Base-by-base conservation (phyloP, 2,329 filamentous ascomycete species). In the Penicillium freii region DNA sequence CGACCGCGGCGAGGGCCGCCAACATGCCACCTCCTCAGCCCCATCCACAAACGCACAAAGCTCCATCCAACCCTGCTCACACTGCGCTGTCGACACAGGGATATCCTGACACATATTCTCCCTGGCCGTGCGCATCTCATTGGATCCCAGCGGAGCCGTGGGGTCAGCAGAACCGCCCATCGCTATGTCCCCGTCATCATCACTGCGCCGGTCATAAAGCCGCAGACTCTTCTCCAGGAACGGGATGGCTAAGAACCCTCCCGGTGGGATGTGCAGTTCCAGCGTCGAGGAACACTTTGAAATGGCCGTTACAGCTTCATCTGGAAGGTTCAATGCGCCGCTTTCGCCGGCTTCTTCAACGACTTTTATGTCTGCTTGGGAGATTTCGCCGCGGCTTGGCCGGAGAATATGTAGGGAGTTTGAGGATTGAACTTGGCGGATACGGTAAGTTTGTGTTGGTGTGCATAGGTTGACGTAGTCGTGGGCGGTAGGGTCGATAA, bases 361-460 rank as follows among this genome's bases (percentile, higher is more conserved):
- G 47, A 68, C 61, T 39, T 66, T 69, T 64, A 71, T 67, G 45
- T 71, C 69, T 8, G 61, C 67, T 11, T 62, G 58, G 9, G 62
- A 63, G 27, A 65, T 70, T 3, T 62, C 62, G 61, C 70, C 68
- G 23, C 71, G 66, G 55, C 77, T 77, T 5, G 80, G 78, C 49
- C 74, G 74, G 25, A 83, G 74, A 38, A 87, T 68, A 70, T 84
- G 83, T 55, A 87, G 77, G 36, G 82, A 84, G 63, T 88, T 88
- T 27, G 85, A 87, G 17, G 85, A 87, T 64, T 85, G 84, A 51
- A 87, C 84, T 70, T 87, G 84, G 63, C 84, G 84, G 51, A 87
- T 73, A 57, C 81, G 79, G 73, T 81, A 88, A 11, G 84, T 85
- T 62, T 81, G 77, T 53, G 76, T 75, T 10, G 77, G 73, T 2